Evolutionary conservation across 306 rosid species (phyloP).

Genomic region (Lotus japonicus): DNA sequence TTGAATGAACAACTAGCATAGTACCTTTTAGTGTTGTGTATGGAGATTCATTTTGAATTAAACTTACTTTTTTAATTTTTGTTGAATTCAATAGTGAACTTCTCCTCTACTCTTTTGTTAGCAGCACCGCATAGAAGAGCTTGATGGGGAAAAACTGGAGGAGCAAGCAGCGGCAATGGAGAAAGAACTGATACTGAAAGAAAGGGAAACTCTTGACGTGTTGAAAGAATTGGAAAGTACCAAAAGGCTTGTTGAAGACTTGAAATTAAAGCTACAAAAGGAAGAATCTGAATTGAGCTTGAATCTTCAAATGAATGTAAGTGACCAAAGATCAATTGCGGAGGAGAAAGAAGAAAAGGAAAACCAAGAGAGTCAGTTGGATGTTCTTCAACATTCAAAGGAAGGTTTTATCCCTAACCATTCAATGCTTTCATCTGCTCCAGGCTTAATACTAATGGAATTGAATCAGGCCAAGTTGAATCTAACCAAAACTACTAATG

Average conservation of each 20-base stretch:
- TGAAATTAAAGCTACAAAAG: constrained; percentile 30
- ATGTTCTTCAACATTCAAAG: constrained; percentile 6
- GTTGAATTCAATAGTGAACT: not conserved
- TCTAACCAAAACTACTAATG: constrained; percentile 58
- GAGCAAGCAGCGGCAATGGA: constrained; percentile 31
- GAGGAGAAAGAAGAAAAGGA: constrained; percentile 20
- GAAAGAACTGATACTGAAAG: constrained; percentile 39
- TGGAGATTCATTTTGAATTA: not conserved
- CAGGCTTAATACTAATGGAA: constrained; percentile 47
- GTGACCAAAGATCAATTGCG: not conserved
- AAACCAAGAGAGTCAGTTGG: not conserved
- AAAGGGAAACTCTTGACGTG: constrained; percentile 43
- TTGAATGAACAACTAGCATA: not conserved
- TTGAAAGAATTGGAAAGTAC: constrained; percentile 45
- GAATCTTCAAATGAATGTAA: not conserved
- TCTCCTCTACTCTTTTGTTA: not conserved
- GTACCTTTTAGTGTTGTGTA: not conserved
- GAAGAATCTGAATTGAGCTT: constrained; percentile 24
- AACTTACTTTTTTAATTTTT: not conserved
- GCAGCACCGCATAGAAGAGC: constrained; percentile 16
- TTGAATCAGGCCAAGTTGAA: constrained; percentile 86
- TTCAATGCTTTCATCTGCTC: constrained; percentile 23
- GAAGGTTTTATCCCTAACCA: constrained; percentile 16
- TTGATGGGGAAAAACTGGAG: constrained; percentile 18
- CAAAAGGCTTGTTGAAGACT: constrained; percentile 32